Evolutionary conservation across 805 yeast genomes (phyloP).

Genomic region (Wickerhamomyces queroliae): DNA sequence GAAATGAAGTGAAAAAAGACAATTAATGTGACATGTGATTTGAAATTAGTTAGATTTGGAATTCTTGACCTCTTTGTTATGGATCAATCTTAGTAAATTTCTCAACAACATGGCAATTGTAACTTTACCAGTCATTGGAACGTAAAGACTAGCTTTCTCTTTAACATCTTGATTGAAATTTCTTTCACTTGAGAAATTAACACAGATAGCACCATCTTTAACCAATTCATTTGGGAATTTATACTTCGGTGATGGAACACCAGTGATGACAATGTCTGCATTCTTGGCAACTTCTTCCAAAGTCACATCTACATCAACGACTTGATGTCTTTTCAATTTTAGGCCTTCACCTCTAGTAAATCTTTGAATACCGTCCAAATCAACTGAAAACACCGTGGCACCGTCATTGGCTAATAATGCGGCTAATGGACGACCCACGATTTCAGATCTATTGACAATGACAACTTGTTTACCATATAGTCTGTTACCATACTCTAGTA

Average conservation of each 20-base stretch:
- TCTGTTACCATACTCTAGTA: constrained; percentile 85
- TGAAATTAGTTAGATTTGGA: too few species aligned
- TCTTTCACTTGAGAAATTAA: constrained; percentile 85
- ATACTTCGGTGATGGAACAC: constrained; percentile 82
- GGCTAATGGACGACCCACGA: constrained; percentile 96
- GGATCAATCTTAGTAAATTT: constrained; percentile 76
- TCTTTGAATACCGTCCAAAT: constrained; percentile 79
- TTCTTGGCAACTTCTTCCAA: constrained; percentile 60
- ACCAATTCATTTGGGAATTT: constrained; percentile 81
- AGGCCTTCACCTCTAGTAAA: constrained; percentile 94
- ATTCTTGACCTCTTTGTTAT: constrained; percentile 39
- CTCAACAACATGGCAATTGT: constrained; percentile 93
- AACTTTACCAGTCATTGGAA: constrained; percentile 94
- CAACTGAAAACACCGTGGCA: constrained; percentile 91
- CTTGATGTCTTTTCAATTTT: constrained; percentile 75
- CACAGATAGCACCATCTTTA: constrained; percentile 83
- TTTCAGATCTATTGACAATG: constrained; percentile 90
- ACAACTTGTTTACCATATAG: constrained; percentile 89
- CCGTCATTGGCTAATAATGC: constrained; percentile 96
- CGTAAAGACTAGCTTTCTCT: constrained; percentile 82
- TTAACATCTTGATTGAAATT: constrained; percentile 84
- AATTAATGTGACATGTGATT: too few species aligned
- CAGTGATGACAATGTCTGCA: constrained; percentile 93
- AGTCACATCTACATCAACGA: constrained; percentile 47
- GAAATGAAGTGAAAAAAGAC: not conserved